A percentile compares a stretch with the other conserved stretches of the same genome.
phyloP scores from a whole-genome alignment of 2,329 filamentous ascomycete genomes.

The Dactylonectria estremocensis region DNA sequence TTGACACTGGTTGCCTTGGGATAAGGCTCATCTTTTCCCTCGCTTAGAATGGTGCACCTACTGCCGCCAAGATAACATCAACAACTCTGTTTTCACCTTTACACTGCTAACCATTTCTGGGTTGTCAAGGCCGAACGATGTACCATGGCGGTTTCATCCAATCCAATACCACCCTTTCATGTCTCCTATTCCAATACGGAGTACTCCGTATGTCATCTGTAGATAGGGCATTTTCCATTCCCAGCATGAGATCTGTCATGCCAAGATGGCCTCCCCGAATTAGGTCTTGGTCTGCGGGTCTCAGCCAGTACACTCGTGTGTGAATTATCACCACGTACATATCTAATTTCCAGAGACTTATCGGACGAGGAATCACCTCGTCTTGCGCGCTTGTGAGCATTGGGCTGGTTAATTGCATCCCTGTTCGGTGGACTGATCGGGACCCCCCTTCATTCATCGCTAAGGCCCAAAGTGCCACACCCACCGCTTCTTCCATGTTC shows the following conservation, averaged over 20 bases:
- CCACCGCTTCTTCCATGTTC: slow-evolving; percentile 6
- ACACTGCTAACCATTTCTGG: slow-evolving; percentile 13
- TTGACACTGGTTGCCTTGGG: slow-evolving; percentile 20
- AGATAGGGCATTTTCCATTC: neutral
- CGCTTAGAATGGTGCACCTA: neutral
- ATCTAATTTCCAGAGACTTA: slow-evolving; percentile 34
- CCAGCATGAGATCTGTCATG: slow-evolving; percentile 8
- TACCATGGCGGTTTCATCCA: neutral
- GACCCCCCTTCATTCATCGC: neutral
- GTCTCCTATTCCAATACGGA: neutral
- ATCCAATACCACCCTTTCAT: slow-evolving; percentile 2
- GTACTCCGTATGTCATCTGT: too few relatives aligned
- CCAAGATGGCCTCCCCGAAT: slow-evolving; percentile 21
- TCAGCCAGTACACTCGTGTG: slow-evolving; percentile 5
- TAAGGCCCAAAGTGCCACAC: slow-evolving; percentile 5
- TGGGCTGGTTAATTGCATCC: slow-evolving; percentile 18
- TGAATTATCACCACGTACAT: slow-evolving; percentile 1
- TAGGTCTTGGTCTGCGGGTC: slow-evolving; percentile 17
- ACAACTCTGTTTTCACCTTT: slow-evolving; percentile 3
- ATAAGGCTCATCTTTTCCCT: slow-evolving; percentile 2
- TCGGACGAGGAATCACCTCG: slow-evolving; percentile 12
- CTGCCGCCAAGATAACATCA: slow-evolving; percentile 4
- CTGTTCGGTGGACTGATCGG: slow-evolving; percentile 30
- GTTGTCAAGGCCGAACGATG: slow-evolving; percentile 11
- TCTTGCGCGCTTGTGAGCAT: neutral